Evolutionary conservation across 73 alveolate species (phyloP).

Genomic region (Paramecium primaurelia): DNA sequence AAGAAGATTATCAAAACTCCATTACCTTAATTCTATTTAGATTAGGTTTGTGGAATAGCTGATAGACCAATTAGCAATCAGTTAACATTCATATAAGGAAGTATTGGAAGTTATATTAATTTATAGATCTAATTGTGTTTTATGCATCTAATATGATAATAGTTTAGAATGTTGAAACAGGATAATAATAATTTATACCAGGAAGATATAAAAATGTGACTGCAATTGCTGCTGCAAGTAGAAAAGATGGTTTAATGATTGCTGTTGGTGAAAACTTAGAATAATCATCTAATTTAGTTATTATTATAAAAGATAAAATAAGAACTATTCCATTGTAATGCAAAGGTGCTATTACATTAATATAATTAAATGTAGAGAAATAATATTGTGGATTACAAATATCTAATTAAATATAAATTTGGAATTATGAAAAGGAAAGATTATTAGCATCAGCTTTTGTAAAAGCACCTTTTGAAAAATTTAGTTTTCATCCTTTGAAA

Average conservation of each 20-base stretch:
- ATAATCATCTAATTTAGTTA: slow-evolving; percentile 34
- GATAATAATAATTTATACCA: slow-evolving; percentile 4
- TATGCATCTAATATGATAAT: slow-evolving; percentile 61
- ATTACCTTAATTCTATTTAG: slow-evolving; percentile 12
- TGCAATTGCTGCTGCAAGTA: slow-evolving; percentile 47
- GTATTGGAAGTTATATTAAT: slow-evolving; percentile 27
- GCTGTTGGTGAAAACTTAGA: slow-evolving; percentile 57
- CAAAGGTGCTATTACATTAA: slow-evolving; percentile 12
- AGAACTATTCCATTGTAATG: slow-evolving; percentile 25
- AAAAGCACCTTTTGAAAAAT: slow-evolving; percentile 56
- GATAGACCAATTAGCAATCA: slow-evolving; percentile 35
- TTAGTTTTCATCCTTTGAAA: slow-evolving; percentile 56
- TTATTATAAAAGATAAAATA: slow-evolving; percentile 9
- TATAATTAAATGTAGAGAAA: slow-evolving; percentile 36
- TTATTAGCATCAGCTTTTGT: slow-evolving; percentile 35
- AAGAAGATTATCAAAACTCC: not conserved
- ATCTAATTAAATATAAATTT: slow-evolving; percentile 14
- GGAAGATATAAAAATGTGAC: slow-evolving; percentile 59
- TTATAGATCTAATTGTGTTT: slow-evolving; percentile 9
- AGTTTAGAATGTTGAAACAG: slow-evolving; percentile 34
- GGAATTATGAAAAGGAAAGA: slow-evolving; percentile 56
- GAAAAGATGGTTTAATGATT: slow-evolving; percentile 37
- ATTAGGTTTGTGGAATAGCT: slow-evolving; percentile 52
- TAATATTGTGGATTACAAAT: slow-evolving; percentile 44
- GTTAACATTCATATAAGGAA: slow-evolving; percentile 34